Evolutionary conservation across 768 basidiomycete genomes (phyloP), one percentile per base, ranked within the genome.

Genomic region (Panaeolus cyanescens): DNA sequence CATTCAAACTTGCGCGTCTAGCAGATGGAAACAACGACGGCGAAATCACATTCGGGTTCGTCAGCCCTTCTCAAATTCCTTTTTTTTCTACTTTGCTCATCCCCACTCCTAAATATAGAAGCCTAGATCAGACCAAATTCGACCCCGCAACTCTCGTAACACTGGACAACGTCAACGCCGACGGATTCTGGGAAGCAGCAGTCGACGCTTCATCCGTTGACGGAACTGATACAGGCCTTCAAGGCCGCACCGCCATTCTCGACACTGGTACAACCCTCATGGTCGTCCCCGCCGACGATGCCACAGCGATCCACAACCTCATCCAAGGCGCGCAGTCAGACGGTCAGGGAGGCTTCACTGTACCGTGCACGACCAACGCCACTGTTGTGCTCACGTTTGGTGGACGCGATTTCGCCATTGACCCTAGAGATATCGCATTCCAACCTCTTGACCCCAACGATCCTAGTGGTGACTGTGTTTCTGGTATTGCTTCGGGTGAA

Each of bases 161-260:
- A 0, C 59, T 93, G 55, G 66, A 73, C 57, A 93, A 92, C 65
- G 84, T 91, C 71, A 91, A 84, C 73, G 50, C 62, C 5, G 62
- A 79, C 25, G 92, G 92, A 36, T 95, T 94, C 79, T 95, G 93
- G 94, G 90, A 93, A 78, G 88, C 79, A 15, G 75, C 75, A 7
- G 71, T 95, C 71, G 83, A 84, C 61, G 78, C 78, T 13, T 77
- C 89, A 56, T 79, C 83, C 22, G 84, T 89, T 62, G 77, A 90
- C 68, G 89, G 87, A 22, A 62, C 74, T 32, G 78, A 82, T 67
- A 69, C 77, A 39, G 81, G 83, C 5, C 75, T 91, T 40, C 62
- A 67, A 15, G 82, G 82, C 56, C 90, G 91, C 68, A 90, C 89
- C 19, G 87, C 91, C 54, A 91, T 95, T 66, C 76, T 88, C 59